Conservation (phyloP, 805 yeast genomes). For the Candida bentonensis region DNA sequence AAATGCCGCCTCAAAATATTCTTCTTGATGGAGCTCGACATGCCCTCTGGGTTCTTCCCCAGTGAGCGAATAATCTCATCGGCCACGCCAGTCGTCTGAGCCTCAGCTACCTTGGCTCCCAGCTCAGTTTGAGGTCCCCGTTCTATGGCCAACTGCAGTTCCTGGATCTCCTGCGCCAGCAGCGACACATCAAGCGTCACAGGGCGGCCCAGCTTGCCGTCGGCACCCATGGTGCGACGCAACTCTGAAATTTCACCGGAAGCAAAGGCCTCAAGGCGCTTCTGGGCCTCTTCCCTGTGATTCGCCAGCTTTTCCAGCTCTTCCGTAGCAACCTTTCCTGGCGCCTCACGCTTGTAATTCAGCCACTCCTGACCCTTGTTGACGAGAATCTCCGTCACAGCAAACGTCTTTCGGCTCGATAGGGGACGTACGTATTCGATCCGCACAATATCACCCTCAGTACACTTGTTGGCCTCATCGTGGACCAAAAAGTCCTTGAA, state of each 20-base stretch:
- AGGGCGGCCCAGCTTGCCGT: conserved; percentile 6
- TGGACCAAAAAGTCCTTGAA: conserved; percentile 83
- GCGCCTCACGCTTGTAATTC: conserved; percentile 60
- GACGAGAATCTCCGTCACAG: conserved; percentile 81
- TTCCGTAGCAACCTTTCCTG: conserved; percentile 48
- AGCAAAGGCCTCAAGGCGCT: conserved; percentile 14
- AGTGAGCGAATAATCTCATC: conserved; percentile 23
- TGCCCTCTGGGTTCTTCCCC: conserved; percentile 24
- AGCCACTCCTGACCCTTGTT: conserved; percentile 89
- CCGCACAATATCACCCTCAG: conserved; percentile 92
- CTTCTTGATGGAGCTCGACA: conserved; percentile 45
- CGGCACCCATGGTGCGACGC: neutral
- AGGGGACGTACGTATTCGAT: conserved; percentile 74
- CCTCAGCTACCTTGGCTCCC: conserved; percentile 18
- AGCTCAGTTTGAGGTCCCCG: conserved; percentile 9
- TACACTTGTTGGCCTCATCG: conserved; percentile 81
- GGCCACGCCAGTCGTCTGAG: conserved; percentile 23
- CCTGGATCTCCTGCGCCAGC: conserved; percentile 24
- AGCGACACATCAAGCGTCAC: conserved; percentile 29
- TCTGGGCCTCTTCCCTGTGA: conserved; percentile 37
- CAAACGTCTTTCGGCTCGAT: conserved; percentile 69
- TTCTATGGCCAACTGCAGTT: conserved; percentile 23
- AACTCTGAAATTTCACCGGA: neutral
- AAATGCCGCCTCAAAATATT: conserved; percentile 59
- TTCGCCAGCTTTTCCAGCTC: conserved; percentile 42